phyloP scores from a whole-genome alignment of 2,329 filamentous ascomycete genomes.

The Xylaria sp. region DNA sequence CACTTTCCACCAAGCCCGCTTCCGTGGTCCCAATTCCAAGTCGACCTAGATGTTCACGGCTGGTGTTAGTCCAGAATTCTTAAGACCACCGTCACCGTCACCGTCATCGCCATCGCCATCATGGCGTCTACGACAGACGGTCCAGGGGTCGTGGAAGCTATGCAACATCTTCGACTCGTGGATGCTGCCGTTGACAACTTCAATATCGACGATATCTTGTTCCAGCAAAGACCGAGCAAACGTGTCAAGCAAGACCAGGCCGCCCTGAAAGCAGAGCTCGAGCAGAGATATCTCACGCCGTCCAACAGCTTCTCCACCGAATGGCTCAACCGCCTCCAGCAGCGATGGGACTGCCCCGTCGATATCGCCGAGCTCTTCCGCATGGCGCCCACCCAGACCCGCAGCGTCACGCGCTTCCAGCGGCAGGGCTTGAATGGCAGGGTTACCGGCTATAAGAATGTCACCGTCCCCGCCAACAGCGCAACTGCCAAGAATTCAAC shows the following conservation, averaged over 20 bases:
- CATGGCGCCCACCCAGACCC: constrained; percentile 88
- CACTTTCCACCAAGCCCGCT: no score
- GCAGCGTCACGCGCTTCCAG: constrained; percentile 93
- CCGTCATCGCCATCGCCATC: constrained; percentile 16
- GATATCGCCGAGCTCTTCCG: constrained; percentile 87
- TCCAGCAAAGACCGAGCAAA: constrained; percentile 56
- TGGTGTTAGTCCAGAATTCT: not conserved
- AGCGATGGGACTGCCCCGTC: constrained; percentile 83
- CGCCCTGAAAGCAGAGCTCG: constrained; percentile 76
- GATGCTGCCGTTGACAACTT: constrained; percentile 48
- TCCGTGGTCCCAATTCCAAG: not conserved
- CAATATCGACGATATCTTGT: constrained; percentile 68
- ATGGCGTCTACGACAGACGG: constrained; percentile 42
- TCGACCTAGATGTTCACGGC: not conserved
- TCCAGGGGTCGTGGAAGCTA: constrained; percentile 57
- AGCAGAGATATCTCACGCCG: constrained; percentile 81
- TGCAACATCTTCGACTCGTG: constrained; percentile 61
- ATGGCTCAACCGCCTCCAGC: constrained; percentile 91
- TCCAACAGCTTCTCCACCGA: constrained; percentile 80
- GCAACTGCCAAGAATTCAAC: constrained; percentile 96
- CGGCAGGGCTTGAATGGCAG: constrained; percentile 91
- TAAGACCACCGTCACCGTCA: not conserved
- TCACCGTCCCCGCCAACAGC: constrained; percentile 88
- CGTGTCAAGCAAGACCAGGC: constrained; percentile 63
- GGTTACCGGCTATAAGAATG: constrained; percentile 93